These are phyloP conservation scores for Neonectria sp. DNA, from an alignment of 2,329 filamentous ascomycete genomes.

Conservation along the genomic window DNA sequence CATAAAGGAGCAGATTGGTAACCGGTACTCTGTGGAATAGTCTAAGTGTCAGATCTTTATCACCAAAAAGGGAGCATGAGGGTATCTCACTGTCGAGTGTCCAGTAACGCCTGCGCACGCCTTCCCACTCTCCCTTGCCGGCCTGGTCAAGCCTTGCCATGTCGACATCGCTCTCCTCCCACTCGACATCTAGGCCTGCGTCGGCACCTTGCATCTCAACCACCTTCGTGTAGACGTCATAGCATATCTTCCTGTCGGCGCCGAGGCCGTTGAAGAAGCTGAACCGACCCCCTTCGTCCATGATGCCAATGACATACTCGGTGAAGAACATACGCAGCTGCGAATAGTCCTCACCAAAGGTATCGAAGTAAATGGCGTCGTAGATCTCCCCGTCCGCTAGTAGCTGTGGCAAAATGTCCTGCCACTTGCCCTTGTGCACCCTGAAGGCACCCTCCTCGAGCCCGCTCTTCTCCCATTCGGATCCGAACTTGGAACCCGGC, in stretches of 20 bases:
- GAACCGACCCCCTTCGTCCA: slow-evolving; percentile 82
- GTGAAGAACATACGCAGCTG: slow-evolving; percentile 90
- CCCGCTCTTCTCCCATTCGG: slow-evolving; percentile 67
- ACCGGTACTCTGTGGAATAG: slow-evolving; percentile 70
- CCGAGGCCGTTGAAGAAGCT: slow-evolving; percentile 94
- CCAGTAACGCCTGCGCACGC: slow-evolving; percentile 92
- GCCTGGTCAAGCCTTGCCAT: slow-evolving; percentile 74
- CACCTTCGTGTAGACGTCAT: slow-evolving; percentile 95
- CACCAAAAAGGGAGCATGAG: not conserved
- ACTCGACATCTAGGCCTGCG: slow-evolving; percentile 90
- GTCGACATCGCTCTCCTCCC: slow-evolving; percentile 83
- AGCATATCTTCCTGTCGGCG: slow-evolving; percentile 92
- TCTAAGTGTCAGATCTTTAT: slow-evolving; percentile 44
- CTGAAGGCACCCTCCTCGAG: slow-evolving; percentile 78
- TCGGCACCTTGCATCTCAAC: slow-evolving; percentile 93
- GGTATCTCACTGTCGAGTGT: slow-evolving; percentile 76
- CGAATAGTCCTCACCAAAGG: slow-evolving; percentile 93
- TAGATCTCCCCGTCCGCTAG: slow-evolving; percentile 79
- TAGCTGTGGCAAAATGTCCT: slow-evolving; percentile 81
- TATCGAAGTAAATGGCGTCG: slow-evolving; percentile 97
- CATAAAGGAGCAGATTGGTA: slow-evolving; percentile 83
- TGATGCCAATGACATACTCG: slow-evolving; percentile 85
- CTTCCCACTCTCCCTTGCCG: slow-evolving; percentile 86
- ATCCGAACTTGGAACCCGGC: slow-evolving; percentile 66
- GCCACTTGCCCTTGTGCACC: slow-evolving; percentile 81